Conservation (phyloP, 768 basidiomycete genomes). For the Omphalotus guepiniiformis region DNA sequence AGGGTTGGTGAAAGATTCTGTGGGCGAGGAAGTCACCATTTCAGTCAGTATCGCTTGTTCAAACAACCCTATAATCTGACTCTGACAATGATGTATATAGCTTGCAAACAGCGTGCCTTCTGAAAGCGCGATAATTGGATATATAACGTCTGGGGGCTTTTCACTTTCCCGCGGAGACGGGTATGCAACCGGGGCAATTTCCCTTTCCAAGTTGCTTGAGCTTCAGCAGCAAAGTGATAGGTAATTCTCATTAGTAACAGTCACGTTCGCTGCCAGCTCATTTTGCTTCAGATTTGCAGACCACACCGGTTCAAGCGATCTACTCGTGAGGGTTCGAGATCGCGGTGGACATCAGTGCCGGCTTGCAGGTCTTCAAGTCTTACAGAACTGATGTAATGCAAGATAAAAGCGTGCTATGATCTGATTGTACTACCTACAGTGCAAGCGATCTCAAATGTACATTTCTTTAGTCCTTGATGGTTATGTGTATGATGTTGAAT, state of each 20-base stretch:
- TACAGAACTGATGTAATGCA: slow-evolving; percentile 8
- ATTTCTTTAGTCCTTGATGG: no score
- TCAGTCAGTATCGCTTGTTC: background rate
- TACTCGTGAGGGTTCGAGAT: slow-evolving; percentile 65
- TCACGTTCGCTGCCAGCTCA: no score
- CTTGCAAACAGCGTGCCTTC: slow-evolving; percentile 40
- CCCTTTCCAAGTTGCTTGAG: slow-evolving; percentile 48
- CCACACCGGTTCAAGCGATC: slow-evolving; percentile 3
- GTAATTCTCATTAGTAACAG: slow-evolving; percentile 17
- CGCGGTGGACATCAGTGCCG: slow-evolving; percentile 51
- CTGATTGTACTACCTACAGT: background rate
- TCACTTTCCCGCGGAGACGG: slow-evolving; percentile 79
- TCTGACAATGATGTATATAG: slow-evolving; percentile 24
- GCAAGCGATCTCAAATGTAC: background rate
- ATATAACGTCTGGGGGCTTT: slow-evolving; percentile 78
- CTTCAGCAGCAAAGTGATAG: slow-evolving; percentile 44
- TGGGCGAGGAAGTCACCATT: slow-evolving; percentile 24
- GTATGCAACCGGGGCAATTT: slow-evolving; percentile 70
- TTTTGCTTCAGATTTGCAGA: slow-evolving; percentile 14
- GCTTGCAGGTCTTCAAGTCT: slow-evolving; percentile 28
- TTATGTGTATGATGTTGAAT: background rate
- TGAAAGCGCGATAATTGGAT: slow-evolving; percentile 60
- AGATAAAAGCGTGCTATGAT: background rate
- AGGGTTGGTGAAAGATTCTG: slow-evolving; percentile 17
- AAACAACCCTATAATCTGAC: background rate